Percentiles rank a stretch among this genome's conserved stretches.
Evolutionary conservation across 495 filamentous ascomycete species (phyloP).

Genomic region (Neurospora sp.): DNA sequence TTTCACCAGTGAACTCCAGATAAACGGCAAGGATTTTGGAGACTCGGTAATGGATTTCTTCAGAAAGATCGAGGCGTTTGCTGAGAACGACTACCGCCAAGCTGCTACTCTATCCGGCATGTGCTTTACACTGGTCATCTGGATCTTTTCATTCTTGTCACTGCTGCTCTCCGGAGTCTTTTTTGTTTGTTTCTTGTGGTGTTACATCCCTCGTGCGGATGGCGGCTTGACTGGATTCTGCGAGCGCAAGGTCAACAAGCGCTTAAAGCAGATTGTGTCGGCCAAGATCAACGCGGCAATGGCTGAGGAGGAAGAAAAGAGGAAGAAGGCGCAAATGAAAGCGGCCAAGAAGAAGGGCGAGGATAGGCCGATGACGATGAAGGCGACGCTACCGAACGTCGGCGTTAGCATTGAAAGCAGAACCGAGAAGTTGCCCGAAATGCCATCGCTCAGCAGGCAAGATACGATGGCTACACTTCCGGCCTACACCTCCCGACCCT

Average conservation of each 20-base stretch:
- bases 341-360: conserved; percentile 44
- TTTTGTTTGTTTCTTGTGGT: conserved; percentile 82
- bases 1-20: conserved; percentile 59
- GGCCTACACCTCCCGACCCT: conserved; percentile 46
- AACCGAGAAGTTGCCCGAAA: conserved; percentile 45
- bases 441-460: conserved; percentile 51
- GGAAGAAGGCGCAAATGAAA: conserved; percentile 46
- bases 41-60: conserved; percentile 54
- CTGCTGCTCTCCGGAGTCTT: conserved; percentile 61
- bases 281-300: conserved; percentile 78
- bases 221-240: conserved; percentile 78
- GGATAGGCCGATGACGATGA: conserved; percentile 40
- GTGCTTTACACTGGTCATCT: conserved; percentile 83
- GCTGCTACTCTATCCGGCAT: conserved; percentile 77
- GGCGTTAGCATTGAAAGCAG: conserved; percentile 3
- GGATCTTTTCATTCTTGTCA: conserved; percentile 70
- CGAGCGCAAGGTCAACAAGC: conserved; percentile 73
- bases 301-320: conserved; percentile 54
- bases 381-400: conserved; percentile 49
- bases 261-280: conserved; percentile 69
- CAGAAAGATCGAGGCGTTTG: conserved; percentile 62
- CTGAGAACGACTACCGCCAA: conserved; percentile 58
- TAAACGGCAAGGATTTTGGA: conserved; percentile 46
- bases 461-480: conserved; percentile 60
- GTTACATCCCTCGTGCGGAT: conserved; percentile 70